Evolutionary conservation across 2,329 filamentous ascomycete species (phyloP).

Genomic region (Neoscytalidium dimidiatum): DNA sequence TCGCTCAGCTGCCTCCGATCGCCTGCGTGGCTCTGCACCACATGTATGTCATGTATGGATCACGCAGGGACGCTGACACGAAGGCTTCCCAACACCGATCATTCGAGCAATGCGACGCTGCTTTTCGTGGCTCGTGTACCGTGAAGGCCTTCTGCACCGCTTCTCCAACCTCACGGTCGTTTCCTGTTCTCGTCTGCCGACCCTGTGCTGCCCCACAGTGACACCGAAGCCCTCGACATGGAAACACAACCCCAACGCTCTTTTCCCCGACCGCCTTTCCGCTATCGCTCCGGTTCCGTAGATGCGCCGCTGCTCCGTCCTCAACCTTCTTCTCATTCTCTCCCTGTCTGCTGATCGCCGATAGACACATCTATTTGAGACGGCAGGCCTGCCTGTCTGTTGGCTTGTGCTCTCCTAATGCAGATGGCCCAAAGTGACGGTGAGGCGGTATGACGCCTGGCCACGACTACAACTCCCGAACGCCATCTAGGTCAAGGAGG

Average conservation of each 20-base stretch:
- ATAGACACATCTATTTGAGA: background rate
- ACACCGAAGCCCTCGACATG: background rate
- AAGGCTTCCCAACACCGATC: background rate
- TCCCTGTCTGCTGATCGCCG: background rate
- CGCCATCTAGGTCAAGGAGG: background rate
- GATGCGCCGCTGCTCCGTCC: background rate
- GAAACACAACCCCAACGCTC: background rate
- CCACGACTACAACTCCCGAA: background rate
- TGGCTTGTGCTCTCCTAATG: background rate
- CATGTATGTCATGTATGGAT: too few species aligned
- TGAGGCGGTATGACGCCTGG: constrained; percentile 11
- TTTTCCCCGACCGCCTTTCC: background rate
- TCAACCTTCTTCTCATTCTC: background rate
- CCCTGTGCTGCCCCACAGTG: background rate
- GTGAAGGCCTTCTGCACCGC: background rate
- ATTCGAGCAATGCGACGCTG: background rate
- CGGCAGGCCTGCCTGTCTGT: background rate
- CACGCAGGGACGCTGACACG: background rate
- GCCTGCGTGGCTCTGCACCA: background rate
- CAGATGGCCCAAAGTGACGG: background rate
- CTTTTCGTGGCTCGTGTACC: constrained; percentile 3
- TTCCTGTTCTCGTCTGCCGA: background rate
- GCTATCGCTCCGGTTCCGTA: background rate
- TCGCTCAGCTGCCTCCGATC: background rate
- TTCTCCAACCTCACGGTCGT: background rate